phyloP scores from a whole-genome alignment of 129 eudicot genomes.

The Deinandra increscens region DNA sequence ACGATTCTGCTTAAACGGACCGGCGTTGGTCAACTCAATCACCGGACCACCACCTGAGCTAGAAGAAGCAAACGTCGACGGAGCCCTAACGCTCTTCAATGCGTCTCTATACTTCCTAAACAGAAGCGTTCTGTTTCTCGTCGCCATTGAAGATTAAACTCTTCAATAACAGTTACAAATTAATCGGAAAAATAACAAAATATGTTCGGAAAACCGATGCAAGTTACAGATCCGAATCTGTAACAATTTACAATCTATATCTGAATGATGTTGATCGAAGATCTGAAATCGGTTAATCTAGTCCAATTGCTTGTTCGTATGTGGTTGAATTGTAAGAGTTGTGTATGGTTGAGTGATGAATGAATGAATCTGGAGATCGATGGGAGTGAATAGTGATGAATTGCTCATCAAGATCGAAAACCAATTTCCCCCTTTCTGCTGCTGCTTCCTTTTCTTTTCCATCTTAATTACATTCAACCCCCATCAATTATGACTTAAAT shows the following conservation, averaged over 20 bases:
- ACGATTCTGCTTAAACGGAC: conserved; percentile 40
- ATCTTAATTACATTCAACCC: conserved; percentile 9
- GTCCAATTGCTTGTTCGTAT: not conserved
- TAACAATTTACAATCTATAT: conserved; percentile 15
- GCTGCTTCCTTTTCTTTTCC: conserved; percentile 1
- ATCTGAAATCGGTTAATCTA: conserved; percentile 18
- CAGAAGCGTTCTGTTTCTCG: conserved; percentile 67
- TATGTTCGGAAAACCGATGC: conserved; percentile 22
- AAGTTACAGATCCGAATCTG: conserved; percentile 29
- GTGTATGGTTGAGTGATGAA: conserved; percentile 2
- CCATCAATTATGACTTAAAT: not conserved
- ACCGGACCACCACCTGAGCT: conserved; percentile 51
- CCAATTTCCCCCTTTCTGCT: conserved; percentile 21
- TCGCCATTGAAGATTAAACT: conserved; percentile 51
- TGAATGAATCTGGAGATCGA: conserved; percentile 30
- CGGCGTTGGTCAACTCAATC: conserved; percentile 60
- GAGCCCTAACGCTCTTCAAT: conserved; percentile 69
- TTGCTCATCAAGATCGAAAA: conserved; percentile 23
- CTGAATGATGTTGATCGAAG: conserved; percentile 28
- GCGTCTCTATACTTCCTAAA: conserved; percentile 70
- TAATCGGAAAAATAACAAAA: not conserved
- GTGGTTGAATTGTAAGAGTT: conserved; percentile 8
- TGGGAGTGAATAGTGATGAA: conserved; percentile 28
- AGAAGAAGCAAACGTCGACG: conserved; percentile 37
- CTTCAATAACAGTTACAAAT: not conserved